A percentile compares a stretch with the other conserved stretches of the same genome.
phyloP scores from a whole-genome alignment of 176 grass and related monocot species.

The sorghum (Sorghum bicolor) region DNA sequence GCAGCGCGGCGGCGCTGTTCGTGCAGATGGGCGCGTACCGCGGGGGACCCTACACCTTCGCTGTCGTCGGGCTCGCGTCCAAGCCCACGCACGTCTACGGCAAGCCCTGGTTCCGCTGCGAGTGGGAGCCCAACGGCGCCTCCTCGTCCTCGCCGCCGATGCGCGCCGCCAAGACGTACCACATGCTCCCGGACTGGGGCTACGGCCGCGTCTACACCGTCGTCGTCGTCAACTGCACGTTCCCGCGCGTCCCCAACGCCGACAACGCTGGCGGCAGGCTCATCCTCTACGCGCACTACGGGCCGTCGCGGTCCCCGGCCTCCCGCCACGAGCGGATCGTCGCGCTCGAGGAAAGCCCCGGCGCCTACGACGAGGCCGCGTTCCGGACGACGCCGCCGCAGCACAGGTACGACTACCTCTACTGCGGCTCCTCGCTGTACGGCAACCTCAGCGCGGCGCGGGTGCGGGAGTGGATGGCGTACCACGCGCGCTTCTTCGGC shows the following conservation, averaged over 20 bases:
- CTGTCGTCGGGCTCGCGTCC: conserved; percentile 70
- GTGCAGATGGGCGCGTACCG: conserved; percentile 91
- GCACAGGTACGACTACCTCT: conserved; percentile 79
- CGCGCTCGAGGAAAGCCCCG: conserved; percentile 62
- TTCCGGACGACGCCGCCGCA: conserved; percentile 51
- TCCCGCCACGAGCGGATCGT: conserved; percentile 58
- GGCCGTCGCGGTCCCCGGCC: conserved; percentile 18
- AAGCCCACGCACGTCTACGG: conserved; percentile 86
- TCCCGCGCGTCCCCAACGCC: conserved; percentile 56
- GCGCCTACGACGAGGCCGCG: conserved; percentile 54
- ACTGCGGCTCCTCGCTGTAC: conserved; percentile 90
- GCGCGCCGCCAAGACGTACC: conserved; percentile 61
- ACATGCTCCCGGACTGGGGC: conserved; percentile 97
- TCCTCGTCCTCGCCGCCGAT: neutral
- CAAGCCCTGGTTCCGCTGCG: conserved; percentile 79
- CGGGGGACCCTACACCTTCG: conserved; percentile 79
- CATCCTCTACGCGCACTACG: conserved; percentile 76
- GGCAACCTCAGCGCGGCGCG: conserved; percentile 63
- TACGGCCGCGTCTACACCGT: conserved; percentile 96
- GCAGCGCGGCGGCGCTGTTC: conserved; percentile 82
- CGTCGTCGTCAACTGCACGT: conserved; percentile 96
- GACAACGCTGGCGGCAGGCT: conserved; percentile 67
- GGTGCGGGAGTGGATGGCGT: conserved; percentile 92
- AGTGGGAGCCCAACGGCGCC: conserved; percentile 39
- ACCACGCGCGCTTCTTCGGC: conserved; percentile 89